These are phyloP conservation scores for Aspergillus carbonarius DNA, from an alignment of 2,329 filamentous ascomycete species.

Conservation along the genomic window DNA sequence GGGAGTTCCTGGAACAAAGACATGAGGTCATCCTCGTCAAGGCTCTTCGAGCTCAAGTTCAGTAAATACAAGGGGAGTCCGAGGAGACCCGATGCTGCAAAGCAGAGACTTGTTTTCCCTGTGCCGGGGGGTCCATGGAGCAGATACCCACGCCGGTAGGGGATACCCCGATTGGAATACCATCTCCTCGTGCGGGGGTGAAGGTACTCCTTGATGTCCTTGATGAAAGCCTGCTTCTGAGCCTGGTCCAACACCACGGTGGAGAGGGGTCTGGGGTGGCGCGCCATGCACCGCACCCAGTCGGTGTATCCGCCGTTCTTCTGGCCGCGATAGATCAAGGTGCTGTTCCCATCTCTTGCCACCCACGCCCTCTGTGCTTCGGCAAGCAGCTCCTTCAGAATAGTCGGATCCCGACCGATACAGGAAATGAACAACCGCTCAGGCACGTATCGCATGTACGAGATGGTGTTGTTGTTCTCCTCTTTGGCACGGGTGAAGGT, in stretches of 20 bases:
- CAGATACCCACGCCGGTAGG: conserved; percentile 80
- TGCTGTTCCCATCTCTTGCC: conserved; percentile 35
- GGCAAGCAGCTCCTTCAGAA: conserved; percentile 35
- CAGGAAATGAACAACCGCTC: conserved; percentile 38
- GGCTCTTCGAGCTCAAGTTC: conserved; percentile 60
- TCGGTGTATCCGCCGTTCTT: conserved; percentile 21
- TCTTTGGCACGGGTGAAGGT: conserved; percentile 31
- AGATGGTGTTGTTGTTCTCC: conserved; percentile 19
- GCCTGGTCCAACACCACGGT: conserved; percentile 55
- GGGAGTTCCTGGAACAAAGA: conserved; percentile 67
- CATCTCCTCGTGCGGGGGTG: conserved; percentile 59
- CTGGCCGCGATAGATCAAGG: conserved; percentile 40
- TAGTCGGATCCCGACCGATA: conserved; percentile 33
- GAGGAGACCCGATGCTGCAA: conserved; percentile 69
- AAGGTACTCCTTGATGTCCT: conserved; percentile 58
- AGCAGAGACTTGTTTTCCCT: conserved; percentile 71
- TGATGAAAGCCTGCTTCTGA: conserved; percentile 52
- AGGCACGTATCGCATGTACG: conserved; percentile 16
- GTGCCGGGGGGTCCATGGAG: conserved; percentile 79
- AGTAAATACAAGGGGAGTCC: conserved; percentile 71
- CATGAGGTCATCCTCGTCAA: conserved; percentile 66
- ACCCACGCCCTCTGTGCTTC: conserved; percentile 40
- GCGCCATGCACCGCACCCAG: conserved; percentile 41
- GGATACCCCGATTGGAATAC: conserved; percentile 80
- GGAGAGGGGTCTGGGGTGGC: conserved; percentile 52